Base-by-base conservation (phyloP, 176 grass and related monocot species). In the Aegilops bicornis region DNA sequence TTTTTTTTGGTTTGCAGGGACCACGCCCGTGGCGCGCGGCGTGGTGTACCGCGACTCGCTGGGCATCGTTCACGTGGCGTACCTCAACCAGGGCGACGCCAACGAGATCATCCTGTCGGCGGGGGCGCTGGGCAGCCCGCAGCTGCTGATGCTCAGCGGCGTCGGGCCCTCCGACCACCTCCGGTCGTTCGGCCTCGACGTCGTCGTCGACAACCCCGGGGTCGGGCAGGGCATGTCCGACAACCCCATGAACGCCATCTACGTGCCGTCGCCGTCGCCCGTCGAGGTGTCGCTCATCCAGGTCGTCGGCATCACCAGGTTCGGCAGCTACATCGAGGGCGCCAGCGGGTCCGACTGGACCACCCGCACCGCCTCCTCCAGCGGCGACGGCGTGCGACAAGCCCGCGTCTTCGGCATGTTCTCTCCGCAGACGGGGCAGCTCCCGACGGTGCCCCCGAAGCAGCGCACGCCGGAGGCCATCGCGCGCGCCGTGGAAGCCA, bases 61-160 rank as follows among this genome's bases (percentile, higher is more conserved):
- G 1, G 91, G 89, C 22, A 47, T 42, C 5, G 0, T 69, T 1
- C 93, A 93, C 93, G 67, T 62, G 52, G 93, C 93, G 47, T 90
- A 89, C 83, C 89, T 98, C 7, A 92, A 77, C 52, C 45, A 35
- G 1, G 84, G 89, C 69, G 60, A 73, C 1, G 85, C 59, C 31
- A 91, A 90, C 50, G 93, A 95, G 83, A 88, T 98, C 42, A 90
- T 98, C 79, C 73, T 98, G 1, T 86, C 95, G 9, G 93, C 95
- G 0, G 95, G 95, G 8, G 91, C 95, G 35, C 72, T 98, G 19
- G 93, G 95, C n/a, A 95, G 91, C 47, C 95, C 95, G 20, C 95
- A 98, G 85, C 86, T 93, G 66, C 89, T 98, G 80, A 92, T 98
- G 93, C 83, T 98, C 10, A 95, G 95, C 80, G 95, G 95, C 59